Conservation (phyloP, 495 filamentous ascomycete species). For the Aspergillus asperescens region DNA sequence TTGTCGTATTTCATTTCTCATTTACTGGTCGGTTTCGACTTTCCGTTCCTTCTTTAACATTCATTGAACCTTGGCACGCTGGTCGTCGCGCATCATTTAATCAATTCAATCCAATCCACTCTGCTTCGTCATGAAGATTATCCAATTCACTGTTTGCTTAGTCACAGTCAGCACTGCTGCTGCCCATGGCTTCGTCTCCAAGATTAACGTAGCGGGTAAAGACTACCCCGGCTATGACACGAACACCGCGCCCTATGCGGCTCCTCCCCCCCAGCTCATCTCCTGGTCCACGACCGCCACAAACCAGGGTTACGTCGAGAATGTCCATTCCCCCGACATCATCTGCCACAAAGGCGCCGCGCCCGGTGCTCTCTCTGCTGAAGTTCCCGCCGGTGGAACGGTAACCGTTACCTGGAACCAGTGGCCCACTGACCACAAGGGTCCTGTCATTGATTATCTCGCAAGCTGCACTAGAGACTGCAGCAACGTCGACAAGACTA, state of each 20-base stretch:
- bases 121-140: no score
- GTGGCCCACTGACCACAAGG: slow-evolving; percentile 64
- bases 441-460: slow-evolving; percentile 69
- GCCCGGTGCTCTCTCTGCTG: slow-evolving; percentile 46
- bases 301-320: slow-evolving; percentile 57
- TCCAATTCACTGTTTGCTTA: no score
- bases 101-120: no score
- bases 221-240: slow-evolving; percentile 21
- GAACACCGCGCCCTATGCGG: slow-evolving; percentile 26
- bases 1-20: no score
- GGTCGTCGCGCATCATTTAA: no score
- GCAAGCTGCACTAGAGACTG: slow-evolving; percentile 66
- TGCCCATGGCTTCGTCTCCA: slow-evolving; percentile 14
- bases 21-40: no score
- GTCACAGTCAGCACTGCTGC: slow-evolving; percentile 5
- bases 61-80: no score
- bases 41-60: no score
- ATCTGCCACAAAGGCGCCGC: slow-evolving; percentile 59
- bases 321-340: slow-evolving; percentile 60
- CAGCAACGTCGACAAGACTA: slow-evolving; percentile 54
- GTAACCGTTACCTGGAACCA: slow-evolving; percentile 58
- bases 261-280: slow-evolving; percentile 45
- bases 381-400: slow-evolving; percentile 47
- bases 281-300: slow-evolving; percentile 53
- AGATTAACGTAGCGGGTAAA: slow-evolving; percentile 15